Conservation (phyloP, 139 green algal species). For the Chlamydomonas sp. region DNA sequence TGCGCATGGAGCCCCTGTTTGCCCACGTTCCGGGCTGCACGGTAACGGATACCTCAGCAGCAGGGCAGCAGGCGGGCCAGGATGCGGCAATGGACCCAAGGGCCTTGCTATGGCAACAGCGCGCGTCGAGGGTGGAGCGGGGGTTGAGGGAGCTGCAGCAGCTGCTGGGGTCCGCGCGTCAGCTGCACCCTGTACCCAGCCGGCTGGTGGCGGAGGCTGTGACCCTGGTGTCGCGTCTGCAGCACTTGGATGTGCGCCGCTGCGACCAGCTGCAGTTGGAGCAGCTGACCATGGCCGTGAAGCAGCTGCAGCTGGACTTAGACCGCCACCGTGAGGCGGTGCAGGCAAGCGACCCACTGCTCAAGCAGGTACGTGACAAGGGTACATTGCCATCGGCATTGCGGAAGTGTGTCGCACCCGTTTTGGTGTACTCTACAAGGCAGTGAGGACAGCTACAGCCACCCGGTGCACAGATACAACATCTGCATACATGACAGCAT, state of each 20-base stretch:
- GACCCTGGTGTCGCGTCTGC: not conserved
- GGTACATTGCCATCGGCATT: not conserved
- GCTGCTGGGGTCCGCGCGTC: not conserved
- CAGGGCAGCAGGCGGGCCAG: not conserved
- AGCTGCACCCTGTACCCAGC: slow-evolving; percentile 6
- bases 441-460: no score
- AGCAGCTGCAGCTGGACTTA: not conserved
- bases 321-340: not conserved
- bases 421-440: no score
- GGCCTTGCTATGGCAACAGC: not conserved
- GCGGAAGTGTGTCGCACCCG: no score
- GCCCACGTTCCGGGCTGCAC: not conserved
- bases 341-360: slow-evolving; percentile 20
- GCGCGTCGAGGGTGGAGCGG: not conserved
- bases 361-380: slow-evolving; percentile 19
- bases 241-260: not conserved
- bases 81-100: not conserved
- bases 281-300: slow-evolving; percentile 5
- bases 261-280: slow-evolving; percentile 10
- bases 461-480: no score
- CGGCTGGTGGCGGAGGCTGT: slow-evolving; percentile 2
- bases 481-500: no score
- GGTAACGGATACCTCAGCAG: not conserved
- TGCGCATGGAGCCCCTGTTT: not conserved
- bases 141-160: not conserved